Evolutionary conservation across 106 monocot genomes (phyloP).

Genomic region (Apostasia ramifera): DNA sequence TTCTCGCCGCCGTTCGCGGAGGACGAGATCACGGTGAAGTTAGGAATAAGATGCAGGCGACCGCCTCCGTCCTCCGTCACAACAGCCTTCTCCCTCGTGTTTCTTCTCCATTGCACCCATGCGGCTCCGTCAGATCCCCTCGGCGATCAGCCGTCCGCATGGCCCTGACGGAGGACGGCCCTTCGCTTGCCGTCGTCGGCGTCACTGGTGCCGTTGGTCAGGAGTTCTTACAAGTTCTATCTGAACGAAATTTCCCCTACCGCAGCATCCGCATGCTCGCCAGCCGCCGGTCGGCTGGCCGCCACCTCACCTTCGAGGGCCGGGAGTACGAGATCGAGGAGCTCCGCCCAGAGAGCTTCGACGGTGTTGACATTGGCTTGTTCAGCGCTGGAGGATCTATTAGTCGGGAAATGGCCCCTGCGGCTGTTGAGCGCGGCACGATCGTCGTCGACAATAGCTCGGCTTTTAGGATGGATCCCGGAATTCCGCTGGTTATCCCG

Average conservation of each 20-base stretch:
- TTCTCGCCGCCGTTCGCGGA: slow-evolving; percentile 1
- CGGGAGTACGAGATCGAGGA: slow-evolving; percentile 62
- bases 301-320: slow-evolving; percentile 52
- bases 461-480: slow-evolving; percentile 81
- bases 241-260: slow-evolving; percentile 88
- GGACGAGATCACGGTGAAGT: too few relatives aligned
- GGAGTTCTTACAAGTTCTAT: slow-evolving; percentile 89
- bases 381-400: slow-evolving; percentile 89
- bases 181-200: slow-evolving; percentile 78
- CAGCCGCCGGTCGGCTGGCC: slow-evolving; percentile 70
- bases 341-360: slow-evolving; percentile 70
- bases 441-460: slow-evolving; percentile 94
- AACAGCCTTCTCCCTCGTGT: background rate
- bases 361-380: slow-evolving; percentile 76
- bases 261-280: slow-evolving; percentile 69
- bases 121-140: background rate
- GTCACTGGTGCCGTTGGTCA: slow-evolving; percentile 95
- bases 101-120: background rate
- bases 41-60: slow-evolving; percentile 15
- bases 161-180: slow-evolving; percentile 60
- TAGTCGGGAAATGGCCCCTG: slow-evolving; percentile 61
- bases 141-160: slow-evolving; percentile 29
- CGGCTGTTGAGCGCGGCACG: slow-evolving; percentile 58
- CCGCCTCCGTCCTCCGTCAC: slow-evolving; percentile 14
- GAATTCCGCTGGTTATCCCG: slow-evolving; percentile 72